Conservation (phyloP, 179 eudicot species). For the Monotropa hypopitys region DNA sequence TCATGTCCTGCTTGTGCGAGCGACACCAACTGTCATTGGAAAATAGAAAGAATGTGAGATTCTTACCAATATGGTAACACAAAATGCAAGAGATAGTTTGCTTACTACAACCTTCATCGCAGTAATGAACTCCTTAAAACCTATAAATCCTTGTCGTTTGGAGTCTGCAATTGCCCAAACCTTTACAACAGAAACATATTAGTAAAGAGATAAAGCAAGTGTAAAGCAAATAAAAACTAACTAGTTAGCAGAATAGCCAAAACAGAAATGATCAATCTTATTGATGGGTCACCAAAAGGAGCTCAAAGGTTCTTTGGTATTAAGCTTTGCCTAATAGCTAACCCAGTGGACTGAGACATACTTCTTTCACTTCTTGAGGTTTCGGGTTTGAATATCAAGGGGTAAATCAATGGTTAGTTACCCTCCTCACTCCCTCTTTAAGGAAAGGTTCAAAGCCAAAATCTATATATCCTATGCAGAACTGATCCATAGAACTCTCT, state of each 20-base stretch:
- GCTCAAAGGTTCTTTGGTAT: background rate
- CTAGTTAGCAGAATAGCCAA: background rate
- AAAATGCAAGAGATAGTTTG: background rate
- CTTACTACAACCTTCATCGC: constrained; percentile 68
- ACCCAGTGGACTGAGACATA: too few species aligned
- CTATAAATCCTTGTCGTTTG: constrained; percentile 74
- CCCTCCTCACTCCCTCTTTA: too few species aligned
- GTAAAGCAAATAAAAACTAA: background rate
- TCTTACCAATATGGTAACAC: background rate
- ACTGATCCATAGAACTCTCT: too few species aligned
- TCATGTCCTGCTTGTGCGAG: constrained; percentile 72
- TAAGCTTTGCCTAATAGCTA: too few species aligned
- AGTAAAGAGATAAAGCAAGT: background rate
- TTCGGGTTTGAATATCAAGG: too few species aligned
- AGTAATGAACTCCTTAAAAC: constrained; percentile 61
- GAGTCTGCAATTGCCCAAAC: constrained; percentile 93
- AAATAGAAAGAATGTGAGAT: background rate
- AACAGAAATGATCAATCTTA: background rate
- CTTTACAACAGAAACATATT: constrained; percentile 20
- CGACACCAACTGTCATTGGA: constrained; percentile 46
- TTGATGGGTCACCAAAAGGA: background rate
- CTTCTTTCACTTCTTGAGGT: too few species aligned
- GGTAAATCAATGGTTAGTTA: too few species aligned
- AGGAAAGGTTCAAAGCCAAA: too few species aligned
- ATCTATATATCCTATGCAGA: too few species aligned